Base-by-base conservation (phyloP, 805 yeast genomes). In the Trichomonascus vanleenenianus region DNA sequence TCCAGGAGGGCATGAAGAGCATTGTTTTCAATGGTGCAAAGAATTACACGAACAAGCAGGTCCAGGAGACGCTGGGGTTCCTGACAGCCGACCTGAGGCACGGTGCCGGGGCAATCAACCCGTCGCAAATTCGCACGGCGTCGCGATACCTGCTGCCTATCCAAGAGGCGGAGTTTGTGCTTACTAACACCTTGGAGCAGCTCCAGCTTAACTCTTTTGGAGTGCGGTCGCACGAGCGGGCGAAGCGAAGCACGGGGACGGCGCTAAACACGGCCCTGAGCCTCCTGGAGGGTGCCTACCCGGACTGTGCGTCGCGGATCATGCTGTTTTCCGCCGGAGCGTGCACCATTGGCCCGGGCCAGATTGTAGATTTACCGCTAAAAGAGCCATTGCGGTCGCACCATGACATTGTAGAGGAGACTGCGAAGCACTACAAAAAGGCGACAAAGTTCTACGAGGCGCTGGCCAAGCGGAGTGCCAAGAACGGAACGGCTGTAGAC, bases 361-460 rank as follows among this genome's bases (percentile, higher is more conserved):
- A 81, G 61, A 84, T 88, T 56, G 97, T 89, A 30, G 83, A 85
- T 27, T 77, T 81, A 14, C 86, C 84, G 61, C 73, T 88, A 61
- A 85, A 83, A 60, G 96, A 88, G 64, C 95, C 96, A 40, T 80
- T 89, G 54, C 79, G 97, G 73, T 89, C 96, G 4, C 97, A 88
- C 66, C 83, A 82, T 53, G 96, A 88, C 63, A 83, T 88, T 54
- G 32, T 22, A 14, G 30, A 39, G 15, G 41, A 39, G 22, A 95
- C 88, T 62, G 94, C 95, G 44, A 83, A 83, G 60, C 95, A 88
- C 62, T 85, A 79, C 69, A 86, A 85, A 61, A 83, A 84, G 60
- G 93, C 96, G 5, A 75, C 73, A 54, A 80, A 84, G 61, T 88
- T 76, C 59, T 89, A 88, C 64, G 88, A 83, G 51, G 68, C 72